Evolutionary conservation across 1,139 yeast species (phyloP), one percentile per base, ranked within the genome.

Genomic region (Magnusiomyces starmeri): DNA sequence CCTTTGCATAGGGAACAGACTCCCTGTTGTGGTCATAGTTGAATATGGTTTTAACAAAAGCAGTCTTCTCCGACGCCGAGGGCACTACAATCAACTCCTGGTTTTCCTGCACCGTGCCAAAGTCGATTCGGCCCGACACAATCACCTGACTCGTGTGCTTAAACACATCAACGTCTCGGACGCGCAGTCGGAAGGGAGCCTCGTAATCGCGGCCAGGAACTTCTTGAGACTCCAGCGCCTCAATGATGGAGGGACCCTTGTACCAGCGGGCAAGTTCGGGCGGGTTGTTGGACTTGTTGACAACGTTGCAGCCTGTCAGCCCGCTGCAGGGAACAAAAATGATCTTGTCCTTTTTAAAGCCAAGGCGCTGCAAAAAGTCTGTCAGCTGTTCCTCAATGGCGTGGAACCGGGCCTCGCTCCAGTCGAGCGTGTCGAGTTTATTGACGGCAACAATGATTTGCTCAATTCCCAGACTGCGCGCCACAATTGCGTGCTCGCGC

Each of bases 291-390:
- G 21, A 34, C 45, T 69, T 65, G 34, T 75, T 75, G 12, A 81
- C 82, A 7, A 92, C 89, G 65, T 92, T 92, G 51, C 77, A 81
- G 25, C 99, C 98, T 1, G 80, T 72, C 46, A 87, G 75, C 0
- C 97, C 98, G 40, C 95, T 84, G 45, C 87, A 79, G 10, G 99
- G 98, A 3, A 92, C 76, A 68, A 85, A 89, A 4, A 70, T 66
- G 3, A 87, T 65, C 57, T 83, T 78, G 1, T 67, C 66, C 2
- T 62, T 57, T 1, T 65, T 59, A 63, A 79, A 89, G 0, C 92
- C 90, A 32, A 86, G 80, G 46, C 61, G 62, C 14, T 75, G 71
- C 61, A 94, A 73, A 63, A 81, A 87, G 34, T 76, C 80, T 1
- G 68, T 61, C 57, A 92, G 69, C 63, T 84, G 83, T 3, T 66